Base-by-base conservation (phyloP, 306 rosid species). In the Erythrophleum fordii region DNA sequence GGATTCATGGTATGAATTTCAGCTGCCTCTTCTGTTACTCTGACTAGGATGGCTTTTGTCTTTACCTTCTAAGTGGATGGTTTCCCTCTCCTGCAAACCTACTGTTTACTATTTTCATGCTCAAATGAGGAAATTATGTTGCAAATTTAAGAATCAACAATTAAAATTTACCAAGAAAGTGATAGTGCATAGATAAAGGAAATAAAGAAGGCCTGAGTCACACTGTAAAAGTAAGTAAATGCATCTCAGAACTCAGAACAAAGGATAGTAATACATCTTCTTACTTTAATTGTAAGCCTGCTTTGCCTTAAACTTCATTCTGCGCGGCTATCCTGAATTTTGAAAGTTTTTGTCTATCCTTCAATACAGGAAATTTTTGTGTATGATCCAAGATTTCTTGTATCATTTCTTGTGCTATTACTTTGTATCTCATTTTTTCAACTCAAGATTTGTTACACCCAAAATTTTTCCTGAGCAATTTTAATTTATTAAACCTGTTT, bases 1-100 rank as follows among this genome's bases (percentile, higher is more conserved):
- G 99, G 99, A 80, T 95, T 95, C 83, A 95, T 95, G 98, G 99
- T 95, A 85, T 70, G 86, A 72, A 58, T 55, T 81, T 35, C 6
- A 25, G 49, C 41, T 65, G 12, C 69, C 82, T 73, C 83, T 74
- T 51, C 69, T 20, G 71, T 78, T 70, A 61, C 72, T 78, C 51
- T 68, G 66, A 64, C 31, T 70, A 51, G 46, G 49, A 75, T 65
- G 8, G 31, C 31, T 45, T 66, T 49, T 34, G 52, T 37, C 48
- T 20, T 79, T 49, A 42, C 48, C 48, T 78, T 73, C 65, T 25
- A 28, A 29, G 74, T 65, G 35, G 66, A 76, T 58, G 55, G 48
- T 45, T 70, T 64, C 41, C 46, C 55, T 53, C 25, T 81, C 59
- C 66, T 71, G 17, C 60, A 14, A 44, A 48, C 60, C 71, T 71